phyloP scores from a whole-genome alignment of 2,329 filamentous ascomycete genomes.

The Elsinoe ampelina region DNA sequence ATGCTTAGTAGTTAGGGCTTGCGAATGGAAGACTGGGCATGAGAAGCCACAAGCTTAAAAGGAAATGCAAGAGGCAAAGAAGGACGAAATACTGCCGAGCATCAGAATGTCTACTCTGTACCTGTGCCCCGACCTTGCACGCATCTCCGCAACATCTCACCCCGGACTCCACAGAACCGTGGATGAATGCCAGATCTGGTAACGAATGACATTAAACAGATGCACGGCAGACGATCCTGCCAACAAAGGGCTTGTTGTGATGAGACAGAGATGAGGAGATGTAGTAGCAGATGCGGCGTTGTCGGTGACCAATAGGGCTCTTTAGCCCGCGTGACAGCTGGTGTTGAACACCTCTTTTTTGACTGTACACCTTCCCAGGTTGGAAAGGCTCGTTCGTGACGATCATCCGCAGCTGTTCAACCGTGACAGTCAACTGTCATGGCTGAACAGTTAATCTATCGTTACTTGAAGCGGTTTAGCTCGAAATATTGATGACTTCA shows the following conservation, averaged over 20 bases:
- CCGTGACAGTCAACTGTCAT: no score
- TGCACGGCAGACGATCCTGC: background rate
- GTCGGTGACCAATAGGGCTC: no score
- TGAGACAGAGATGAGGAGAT: background rate
- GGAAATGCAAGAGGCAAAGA: background rate
- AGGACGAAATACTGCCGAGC: background rate
- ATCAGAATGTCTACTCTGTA: background rate
- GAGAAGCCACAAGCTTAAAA: background rate
- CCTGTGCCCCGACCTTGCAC: background rate
- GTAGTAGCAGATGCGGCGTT: background rate
- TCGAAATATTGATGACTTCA: no score
- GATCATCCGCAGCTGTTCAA: no score
- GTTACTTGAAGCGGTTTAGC: no score
- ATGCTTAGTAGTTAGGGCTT: background rate
- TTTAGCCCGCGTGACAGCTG: no score
- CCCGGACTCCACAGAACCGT: background rate
- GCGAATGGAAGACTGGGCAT: background rate
- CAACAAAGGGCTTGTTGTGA: background rate
- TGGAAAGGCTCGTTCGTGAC: no score
- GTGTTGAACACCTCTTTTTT: no score
- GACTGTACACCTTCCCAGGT: no score
- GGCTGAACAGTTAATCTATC: no score
- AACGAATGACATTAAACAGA: background rate
- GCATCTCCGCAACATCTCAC: background rate
- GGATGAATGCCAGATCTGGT: background rate